These are phyloP conservation scores for Sarocladium kiliense DNA, from an alignment of 2,329 filamentous ascomycete species.

Conservation along the genomic window DNA sequence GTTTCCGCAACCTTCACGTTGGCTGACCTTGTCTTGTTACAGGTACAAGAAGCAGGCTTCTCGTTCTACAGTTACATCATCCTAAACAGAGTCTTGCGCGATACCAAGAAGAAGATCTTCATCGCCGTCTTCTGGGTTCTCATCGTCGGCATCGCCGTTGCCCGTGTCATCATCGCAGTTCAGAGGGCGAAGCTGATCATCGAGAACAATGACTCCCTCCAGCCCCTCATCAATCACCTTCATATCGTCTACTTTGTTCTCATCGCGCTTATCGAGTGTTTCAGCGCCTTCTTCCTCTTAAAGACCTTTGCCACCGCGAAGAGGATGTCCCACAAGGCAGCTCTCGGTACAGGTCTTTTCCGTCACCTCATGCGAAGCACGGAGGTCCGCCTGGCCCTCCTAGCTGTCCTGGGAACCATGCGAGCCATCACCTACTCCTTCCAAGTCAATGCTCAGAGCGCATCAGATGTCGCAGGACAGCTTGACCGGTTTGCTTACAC, in stretches of 20 bases:
- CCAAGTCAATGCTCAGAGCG: constrained; percentile 26
- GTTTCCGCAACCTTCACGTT: neutral
- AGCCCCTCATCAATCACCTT: constrained; percentile 28
- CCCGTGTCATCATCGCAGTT: constrained; percentile 37
- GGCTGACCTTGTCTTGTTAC: neutral
- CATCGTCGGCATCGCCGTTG: constrained; percentile 42
- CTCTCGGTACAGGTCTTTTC: constrained; percentile 23
- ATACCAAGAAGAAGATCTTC: constrained; percentile 36
- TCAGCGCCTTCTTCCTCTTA: constrained; percentile 34
- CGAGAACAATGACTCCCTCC: constrained; percentile 16
- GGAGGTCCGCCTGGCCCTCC: constrained; percentile 28
- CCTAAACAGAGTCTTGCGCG: constrained; percentile 43
- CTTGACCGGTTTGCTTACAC: constrained; percentile 32
- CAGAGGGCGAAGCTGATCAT: constrained; percentile 25
- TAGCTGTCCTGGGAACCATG: constrained; percentile 28
- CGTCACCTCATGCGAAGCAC: constrained; percentile 31
- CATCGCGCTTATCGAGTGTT: constrained; percentile 34
- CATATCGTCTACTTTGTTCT: constrained; percentile 37
- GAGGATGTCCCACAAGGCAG: constrained; percentile 23
- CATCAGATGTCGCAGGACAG: constrained; percentile 25
- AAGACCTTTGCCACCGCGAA: constrained; percentile 29
- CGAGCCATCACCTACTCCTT: constrained; percentile 31
- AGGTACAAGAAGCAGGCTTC: constrained; percentile 39
- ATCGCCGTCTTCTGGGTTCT: constrained; percentile 52
- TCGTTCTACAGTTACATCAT: constrained; percentile 48